Conservation (phyloP, 768 basidiomycete genomes). For the Auricularia sp. region DNA sequence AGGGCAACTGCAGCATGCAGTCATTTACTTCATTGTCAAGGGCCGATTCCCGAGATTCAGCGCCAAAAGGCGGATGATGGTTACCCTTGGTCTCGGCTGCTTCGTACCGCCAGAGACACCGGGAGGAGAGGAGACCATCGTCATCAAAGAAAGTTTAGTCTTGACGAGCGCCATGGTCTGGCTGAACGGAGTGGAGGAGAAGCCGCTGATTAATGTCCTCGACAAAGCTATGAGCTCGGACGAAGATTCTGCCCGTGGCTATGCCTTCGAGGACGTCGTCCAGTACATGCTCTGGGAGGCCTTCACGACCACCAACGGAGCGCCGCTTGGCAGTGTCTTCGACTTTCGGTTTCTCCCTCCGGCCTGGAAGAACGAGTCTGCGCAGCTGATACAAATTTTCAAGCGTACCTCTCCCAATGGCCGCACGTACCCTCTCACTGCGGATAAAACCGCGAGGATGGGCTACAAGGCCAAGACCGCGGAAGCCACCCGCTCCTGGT, state of each 20-base stretch:
- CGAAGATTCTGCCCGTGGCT: not conserved
- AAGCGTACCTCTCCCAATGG: not conserved
- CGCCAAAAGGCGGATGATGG: too few species aligned
- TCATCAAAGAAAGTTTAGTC: too few species aligned
- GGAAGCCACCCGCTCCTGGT: not conserved
- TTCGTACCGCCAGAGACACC: too few species aligned
- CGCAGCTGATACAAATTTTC: not conserved
- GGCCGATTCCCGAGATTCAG: too few species aligned
- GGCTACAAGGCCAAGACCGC: not conserved
- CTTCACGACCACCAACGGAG: not conserved
- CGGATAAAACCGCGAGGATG: not conserved
- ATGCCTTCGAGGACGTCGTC: not conserved
- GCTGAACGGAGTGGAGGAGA: too few species aligned
- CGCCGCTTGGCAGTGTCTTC: not conserved
- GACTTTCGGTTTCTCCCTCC: not conserved
- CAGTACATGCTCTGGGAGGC: not conserved
- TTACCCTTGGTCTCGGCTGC: too few species aligned
- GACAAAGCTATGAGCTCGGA: not conserved
- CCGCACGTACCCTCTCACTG: not conserved
- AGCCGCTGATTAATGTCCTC: not conserved
- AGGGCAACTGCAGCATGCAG: too few species aligned
- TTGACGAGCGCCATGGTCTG: too few species aligned
- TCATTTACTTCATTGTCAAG: too few species aligned
- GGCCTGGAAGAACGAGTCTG: not conserved
- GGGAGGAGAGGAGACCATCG: too few species aligned